These are phyloP conservation scores for Notholithocarpus densiflorus DNA, from an alignment of 306 rosid species.

Conservation along the genomic window DNA sequence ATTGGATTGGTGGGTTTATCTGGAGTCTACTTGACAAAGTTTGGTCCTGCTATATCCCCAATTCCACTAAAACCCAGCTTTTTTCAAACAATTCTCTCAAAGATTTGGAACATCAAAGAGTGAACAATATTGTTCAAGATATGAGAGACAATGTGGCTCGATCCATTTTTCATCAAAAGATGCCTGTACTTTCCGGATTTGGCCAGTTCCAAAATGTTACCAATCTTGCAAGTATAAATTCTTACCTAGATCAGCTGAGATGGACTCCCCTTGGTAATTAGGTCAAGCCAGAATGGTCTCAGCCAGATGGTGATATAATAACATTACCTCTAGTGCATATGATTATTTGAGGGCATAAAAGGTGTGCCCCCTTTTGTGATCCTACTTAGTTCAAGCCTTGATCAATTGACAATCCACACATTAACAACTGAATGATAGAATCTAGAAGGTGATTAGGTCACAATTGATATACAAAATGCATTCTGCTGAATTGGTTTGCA, in stretches of 20 bases:
- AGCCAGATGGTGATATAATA: constrained; percentile 78
- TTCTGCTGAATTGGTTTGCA: too few relatives aligned
- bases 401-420: too few relatives aligned
- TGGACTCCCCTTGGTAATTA: constrained; percentile 82
- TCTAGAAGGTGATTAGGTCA: too few relatives aligned
- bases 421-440: too few relatives aligned
- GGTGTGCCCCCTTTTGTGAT: constrained; percentile 40
- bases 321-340: constrained; percentile 90
- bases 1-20: too few relatives aligned
- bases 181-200: neutral
- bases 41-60: constrained; percentile 66
- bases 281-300: constrained; percentile 71
- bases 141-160: neutral
- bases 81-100: too few relatives aligned
- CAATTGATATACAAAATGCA: too few relatives aligned
- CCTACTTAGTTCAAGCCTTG: too few relatives aligned
- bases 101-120: too few relatives aligned
- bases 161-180: neutral
- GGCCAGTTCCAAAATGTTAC: neutral
- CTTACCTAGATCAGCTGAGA: constrained; percentile 85
- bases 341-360: constrained; percentile 48
- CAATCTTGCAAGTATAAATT: neutral
- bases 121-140: neutral
- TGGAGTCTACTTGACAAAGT: neutral
- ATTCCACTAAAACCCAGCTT: constrained; percentile 55